Evolutionary conservation across 768 basidiomycete species (phyloP).

Genomic region (Tulasnella sp.): DNA sequence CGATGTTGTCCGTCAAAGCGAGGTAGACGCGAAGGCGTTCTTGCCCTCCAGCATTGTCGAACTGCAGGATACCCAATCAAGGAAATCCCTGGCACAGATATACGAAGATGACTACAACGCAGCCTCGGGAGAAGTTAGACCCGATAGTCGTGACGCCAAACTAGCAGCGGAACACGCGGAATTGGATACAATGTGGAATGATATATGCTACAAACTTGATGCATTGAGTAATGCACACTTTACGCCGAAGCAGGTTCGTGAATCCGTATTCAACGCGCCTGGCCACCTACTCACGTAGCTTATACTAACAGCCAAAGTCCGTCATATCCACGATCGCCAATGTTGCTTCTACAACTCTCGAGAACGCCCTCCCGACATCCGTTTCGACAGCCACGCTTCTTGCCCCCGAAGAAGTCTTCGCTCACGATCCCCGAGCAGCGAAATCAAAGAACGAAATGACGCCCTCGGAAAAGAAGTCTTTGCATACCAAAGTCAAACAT

Average conservation of each 20-base stretch:
- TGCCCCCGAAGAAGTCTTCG: conserved; percentile 85
- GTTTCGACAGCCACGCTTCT: conserved; percentile 66
- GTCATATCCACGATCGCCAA: conserved; percentile 76
- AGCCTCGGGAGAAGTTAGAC: conserved; percentile 36
- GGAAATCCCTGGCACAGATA: conserved; percentile 84
- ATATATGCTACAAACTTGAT: conserved; percentile 77
- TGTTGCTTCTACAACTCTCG: conserved; percentile 65
- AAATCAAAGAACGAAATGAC: conserved; percentile 71
- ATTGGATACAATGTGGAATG: conserved; percentile 72
- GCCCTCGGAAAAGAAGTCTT: conserved; percentile 64
- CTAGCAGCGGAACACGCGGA: conserved; percentile 80
- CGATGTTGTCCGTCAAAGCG: conserved; percentile 76
- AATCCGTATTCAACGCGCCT: no score
- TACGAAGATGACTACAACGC: conserved; percentile 88
- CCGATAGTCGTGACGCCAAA: conserved; percentile 79
- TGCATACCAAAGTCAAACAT: conserved; percentile 33
- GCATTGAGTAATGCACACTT: conserved; percentile 92
- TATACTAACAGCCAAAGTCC: conserved; percentile 59
- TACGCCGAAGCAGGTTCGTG: conserved; percentile 89
- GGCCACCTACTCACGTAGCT: not conserved
- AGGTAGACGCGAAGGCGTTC: conserved; percentile 70
- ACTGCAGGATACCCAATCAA: conserved; percentile 76
- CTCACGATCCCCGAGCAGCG: conserved; percentile 39
- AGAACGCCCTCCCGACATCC: conserved; percentile 81
- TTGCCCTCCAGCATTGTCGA: conserved; percentile 83